Evolutionary conservation across 768 basidiomycete genomes (phyloP).

Genomic region (Mycena pura): DNA sequence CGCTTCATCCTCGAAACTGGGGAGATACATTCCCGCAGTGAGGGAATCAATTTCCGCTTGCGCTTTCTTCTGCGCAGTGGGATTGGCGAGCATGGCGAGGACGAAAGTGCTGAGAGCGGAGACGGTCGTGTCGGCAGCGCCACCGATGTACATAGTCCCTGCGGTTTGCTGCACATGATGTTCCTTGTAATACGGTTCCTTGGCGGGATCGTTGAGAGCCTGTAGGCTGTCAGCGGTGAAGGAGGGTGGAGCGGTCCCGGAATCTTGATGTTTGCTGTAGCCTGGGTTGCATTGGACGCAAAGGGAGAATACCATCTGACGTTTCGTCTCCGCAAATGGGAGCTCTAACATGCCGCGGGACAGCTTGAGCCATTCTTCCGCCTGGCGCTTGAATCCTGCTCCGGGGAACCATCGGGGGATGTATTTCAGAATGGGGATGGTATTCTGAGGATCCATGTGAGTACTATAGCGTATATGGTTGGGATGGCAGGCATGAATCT

Average conservation of each 20-base stretch:
- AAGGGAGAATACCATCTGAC: slow-evolving; percentile 36
- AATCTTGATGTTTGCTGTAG: not conserved
- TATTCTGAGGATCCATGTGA: not conserved
- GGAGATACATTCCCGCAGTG: slow-evolving; percentile 40
- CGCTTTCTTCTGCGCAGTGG: not conserved
- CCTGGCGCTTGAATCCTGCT: slow-evolving; percentile 48
- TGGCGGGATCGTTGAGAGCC: slow-evolving; percentile 1
- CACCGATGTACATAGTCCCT: not conserved
- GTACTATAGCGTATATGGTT: not conserved
- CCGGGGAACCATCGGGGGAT: slow-evolving; percentile 51
- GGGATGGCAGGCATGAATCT: not conserved
- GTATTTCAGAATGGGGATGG: slow-evolving; percentile 27
- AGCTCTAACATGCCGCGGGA: slow-evolving; percentile 43
- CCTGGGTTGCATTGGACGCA: not conserved
- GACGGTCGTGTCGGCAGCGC: slow-evolving; percentile 42
- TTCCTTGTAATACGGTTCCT: not conserved
- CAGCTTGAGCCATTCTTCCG: slow-evolving; percentile 39
- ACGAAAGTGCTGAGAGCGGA: slow-evolving; percentile 41
- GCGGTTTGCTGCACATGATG: not conserved
- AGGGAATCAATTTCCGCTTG: slow-evolving; percentile 23
- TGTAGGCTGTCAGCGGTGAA: slow-evolving; percentile 6
- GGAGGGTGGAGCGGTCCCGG: not conserved
- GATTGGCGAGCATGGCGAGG: slow-evolving; percentile 8
- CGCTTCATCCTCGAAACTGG: slow-evolving; percentile 38
- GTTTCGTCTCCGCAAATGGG: slow-evolving; percentile 45